A percentile compares a stretch with the other conserved stretches of the same genome.
These are phyloP conservation scores for Calonectria pseudoreteaudii DNA, from an alignment of 2,329 filamentous ascomycete species.

Conservation along the genomic window DNA sequence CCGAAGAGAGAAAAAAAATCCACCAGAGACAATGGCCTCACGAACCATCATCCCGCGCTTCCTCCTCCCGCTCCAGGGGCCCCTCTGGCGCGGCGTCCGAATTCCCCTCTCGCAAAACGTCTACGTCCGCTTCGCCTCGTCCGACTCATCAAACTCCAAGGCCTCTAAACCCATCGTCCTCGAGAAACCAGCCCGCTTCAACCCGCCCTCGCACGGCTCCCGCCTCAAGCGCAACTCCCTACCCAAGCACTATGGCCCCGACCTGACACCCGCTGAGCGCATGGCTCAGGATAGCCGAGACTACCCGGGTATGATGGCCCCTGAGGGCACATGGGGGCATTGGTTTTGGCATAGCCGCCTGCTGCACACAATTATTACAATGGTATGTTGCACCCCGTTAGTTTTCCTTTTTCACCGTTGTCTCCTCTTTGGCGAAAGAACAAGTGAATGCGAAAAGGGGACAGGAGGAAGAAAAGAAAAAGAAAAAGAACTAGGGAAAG, in stretches of 20 bases:
- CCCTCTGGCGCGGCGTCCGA: slow-evolving; percentile 63
- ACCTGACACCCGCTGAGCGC: slow-evolving; percentile 73
- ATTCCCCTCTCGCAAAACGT: slow-evolving; percentile 51
- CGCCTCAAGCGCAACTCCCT: slow-evolving; percentile 67
- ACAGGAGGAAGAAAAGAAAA: not conserved
- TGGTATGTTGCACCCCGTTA: slow-evolving; percentile 69
- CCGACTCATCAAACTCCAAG: slow-evolving; percentile 6
- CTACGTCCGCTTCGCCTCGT: slow-evolving; percentile 50
- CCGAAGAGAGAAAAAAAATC: not conserved
- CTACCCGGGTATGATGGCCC: slow-evolving; percentile 92
- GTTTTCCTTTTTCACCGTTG: not conserved
- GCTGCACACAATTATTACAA: slow-evolving; percentile 85
- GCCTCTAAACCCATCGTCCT: slow-evolving; percentile 75
- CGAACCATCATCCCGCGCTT: slow-evolving; percentile 72
- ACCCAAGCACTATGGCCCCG: slow-evolving; percentile 80
- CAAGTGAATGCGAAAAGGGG: not conserved
- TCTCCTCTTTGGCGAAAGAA: not conserved
- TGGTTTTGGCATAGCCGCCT: slow-evolving; percentile 83
- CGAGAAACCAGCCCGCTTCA: slow-evolving; percentile 89
- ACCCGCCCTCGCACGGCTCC: slow-evolving; percentile 88
- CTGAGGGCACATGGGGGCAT: slow-evolving; percentile 83
- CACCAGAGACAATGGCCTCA: slow-evolving; percentile 55
- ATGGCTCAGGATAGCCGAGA: slow-evolving; percentile 74
- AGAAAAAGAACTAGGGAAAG: too few species aligned
- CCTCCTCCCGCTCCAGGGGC: slow-evolving; percentile 72